Conservation (phyloP, 2,329 filamentous ascomycete genomes). For the Aspergillus brasiliensis region DNA sequence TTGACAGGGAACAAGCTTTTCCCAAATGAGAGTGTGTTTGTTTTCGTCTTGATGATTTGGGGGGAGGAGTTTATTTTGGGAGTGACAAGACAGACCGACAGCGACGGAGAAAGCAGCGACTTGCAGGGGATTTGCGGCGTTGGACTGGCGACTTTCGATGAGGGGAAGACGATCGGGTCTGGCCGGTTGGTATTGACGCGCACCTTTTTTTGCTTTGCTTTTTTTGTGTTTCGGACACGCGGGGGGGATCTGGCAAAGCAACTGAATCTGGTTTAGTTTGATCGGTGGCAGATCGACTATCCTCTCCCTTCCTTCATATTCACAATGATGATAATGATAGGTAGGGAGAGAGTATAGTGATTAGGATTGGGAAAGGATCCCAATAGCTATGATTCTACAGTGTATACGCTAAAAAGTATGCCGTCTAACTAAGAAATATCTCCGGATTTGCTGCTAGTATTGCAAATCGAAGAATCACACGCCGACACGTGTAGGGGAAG, state of each 20-base stretch:
- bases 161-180: background rate
- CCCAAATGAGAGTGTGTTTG: background rate
- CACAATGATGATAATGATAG: too few relatives aligned
- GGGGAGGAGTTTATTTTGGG: too few relatives aligned
- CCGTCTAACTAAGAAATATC: background rate
- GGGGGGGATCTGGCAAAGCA: too few relatives aligned
- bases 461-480: conserved; percentile 1
- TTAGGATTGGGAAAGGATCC: background rate
- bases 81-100: too few relatives aligned
- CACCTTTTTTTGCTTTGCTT: too few relatives aligned
- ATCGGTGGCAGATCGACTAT: too few relatives aligned
- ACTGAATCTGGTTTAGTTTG: too few relatives aligned
- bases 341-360: background rate
- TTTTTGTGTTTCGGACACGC: too few relatives aligned
- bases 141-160: background rate
- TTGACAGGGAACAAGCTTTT: conserved; percentile 3
- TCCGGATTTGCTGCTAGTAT: background rate
- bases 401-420: too few relatives aligned
- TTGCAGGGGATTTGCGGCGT: background rate
- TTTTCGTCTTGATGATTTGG: conserved; percentile 3
- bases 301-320: background rate
- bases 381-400: background rate
- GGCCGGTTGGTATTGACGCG: too few relatives aligned
- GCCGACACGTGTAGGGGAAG: conserved; percentile 19
- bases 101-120: too few relatives aligned